Base-by-base conservation (phyloP, 2,329 filamentous ascomycete species). In the Ceratocystis destructans region DNA sequence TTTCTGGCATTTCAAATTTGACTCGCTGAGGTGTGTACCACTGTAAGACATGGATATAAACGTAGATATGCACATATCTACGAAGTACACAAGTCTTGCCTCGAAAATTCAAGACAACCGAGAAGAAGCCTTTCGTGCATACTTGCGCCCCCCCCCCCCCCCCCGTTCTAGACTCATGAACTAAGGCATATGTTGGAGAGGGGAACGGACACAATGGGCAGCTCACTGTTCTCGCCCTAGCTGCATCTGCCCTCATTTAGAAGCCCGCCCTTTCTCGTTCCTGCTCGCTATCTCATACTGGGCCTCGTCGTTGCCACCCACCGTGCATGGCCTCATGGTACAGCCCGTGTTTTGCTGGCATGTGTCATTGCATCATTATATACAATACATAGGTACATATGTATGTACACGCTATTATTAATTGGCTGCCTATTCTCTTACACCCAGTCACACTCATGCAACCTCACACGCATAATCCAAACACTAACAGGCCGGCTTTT, bases 351-450 rank as follows among this genome's bases (percentile, higher is more conserved):
- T 22, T 7, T 57, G 53, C 53, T 57, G 17, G 53, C 22, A 57
- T 57, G 3, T 57, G 53, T n/a, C 53, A 57, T 57, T 57, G 53
- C 53, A 57, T 57, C 53, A 57, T 57, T 28, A 33, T 57, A 33
- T 28, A 31, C 22, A 15, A n/a, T 28, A 57, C 22, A 6, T 31
- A 57, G 17, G 22, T 31, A 22, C 5, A 12, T 28, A 57, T 1
- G 10, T 33, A 22, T 33, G 53, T 22, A 57, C 22, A 10, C 48
- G 48, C 6, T 10, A 20, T 22, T 1, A 20, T 22, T 10, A 20
- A 50, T 20, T 20, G 3, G 4, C 5, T 50, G 7, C 20, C 20
- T 50, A 50, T 22, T 0, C 48, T 50, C 48, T 22, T 10, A 50
- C 37, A 41, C 37, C 10, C 12, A 15, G 37, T 41, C 12, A 41